These are phyloP conservation scores for Ilyonectria destructans DNA, from an alignment of 2,329 filamentous ascomycete species.

Conservation along the genomic window DNA sequence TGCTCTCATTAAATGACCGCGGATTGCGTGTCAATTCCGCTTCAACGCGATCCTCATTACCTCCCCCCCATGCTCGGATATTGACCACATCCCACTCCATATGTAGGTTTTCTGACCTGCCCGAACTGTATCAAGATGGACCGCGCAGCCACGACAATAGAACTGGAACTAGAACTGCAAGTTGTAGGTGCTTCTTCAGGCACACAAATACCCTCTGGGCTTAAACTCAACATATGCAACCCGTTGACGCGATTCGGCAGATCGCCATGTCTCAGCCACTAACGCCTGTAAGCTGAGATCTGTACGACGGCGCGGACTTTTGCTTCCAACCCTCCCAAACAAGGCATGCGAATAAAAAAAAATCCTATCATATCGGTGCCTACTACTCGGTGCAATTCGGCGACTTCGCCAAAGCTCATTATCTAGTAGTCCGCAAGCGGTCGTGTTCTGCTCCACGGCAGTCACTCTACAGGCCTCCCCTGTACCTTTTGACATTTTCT, in stretches of 20 bases:
- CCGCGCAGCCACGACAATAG: too few relatives aligned
- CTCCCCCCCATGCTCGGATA: too few relatives aligned
- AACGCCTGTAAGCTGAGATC: neutral
- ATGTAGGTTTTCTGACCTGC: neutral
- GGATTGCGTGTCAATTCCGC: neutral
- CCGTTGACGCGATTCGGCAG: neutral
- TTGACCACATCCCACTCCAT: neutral
- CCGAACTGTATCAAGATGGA: neutral
- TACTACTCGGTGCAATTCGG: neutral
- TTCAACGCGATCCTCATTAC: neutral
- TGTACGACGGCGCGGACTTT: neutral
- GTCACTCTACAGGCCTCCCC: too few relatives aligned
- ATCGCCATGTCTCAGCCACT: neutral
- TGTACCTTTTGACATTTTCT: too few relatives aligned
- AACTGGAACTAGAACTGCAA: too few relatives aligned
- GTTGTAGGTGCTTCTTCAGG: too few relatives aligned
- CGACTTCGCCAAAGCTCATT: neutral
- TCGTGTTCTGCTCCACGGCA: too few relatives aligned
- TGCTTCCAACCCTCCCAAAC: neutral
- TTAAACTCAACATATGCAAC: neutral
- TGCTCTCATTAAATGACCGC: neutral
- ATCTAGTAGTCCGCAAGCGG: too few relatives aligned
- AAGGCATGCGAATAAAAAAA: neutral
- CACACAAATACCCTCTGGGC: neutral
- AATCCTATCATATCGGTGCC: neutral